Conservation (phyloP, 1,284 basidiomycete species). For the Fomitopsis pinicola region DNA sequence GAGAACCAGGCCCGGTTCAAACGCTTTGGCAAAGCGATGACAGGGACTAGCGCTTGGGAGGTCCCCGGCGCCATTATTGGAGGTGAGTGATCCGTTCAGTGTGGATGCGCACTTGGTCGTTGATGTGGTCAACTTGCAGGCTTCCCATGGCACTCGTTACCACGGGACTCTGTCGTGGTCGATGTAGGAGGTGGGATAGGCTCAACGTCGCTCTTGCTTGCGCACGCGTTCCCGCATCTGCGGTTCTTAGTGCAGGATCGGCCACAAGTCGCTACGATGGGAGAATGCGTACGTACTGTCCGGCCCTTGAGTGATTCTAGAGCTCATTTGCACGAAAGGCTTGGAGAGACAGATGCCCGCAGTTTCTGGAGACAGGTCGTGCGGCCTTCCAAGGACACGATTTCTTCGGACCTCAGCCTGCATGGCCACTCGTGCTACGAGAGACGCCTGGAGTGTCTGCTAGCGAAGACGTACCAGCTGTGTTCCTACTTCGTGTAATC, state of each 20-base stretch:
- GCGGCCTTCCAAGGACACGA: constrained; percentile 68
- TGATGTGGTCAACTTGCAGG: constrained; percentile 32
- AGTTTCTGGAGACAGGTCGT: constrained; percentile 52
- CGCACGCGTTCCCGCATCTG: constrained; percentile 47
- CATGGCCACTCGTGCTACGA: constrained; percentile 12
- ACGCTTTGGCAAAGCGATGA: constrained; percentile 70
- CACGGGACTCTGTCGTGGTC: constrained; percentile 47
- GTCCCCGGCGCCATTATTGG: constrained; percentile 27
- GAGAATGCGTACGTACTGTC: constrained; percentile 38
- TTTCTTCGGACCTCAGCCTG: constrained; percentile 64
- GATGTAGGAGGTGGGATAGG: constrained; percentile 78
- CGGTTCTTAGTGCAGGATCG: constrained; percentile 70
- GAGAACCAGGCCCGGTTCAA: constrained; percentile 40
- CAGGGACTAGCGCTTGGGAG: constrained; percentile 63
- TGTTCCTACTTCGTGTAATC: constrained; percentile 66
- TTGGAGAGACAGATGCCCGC: constrained; percentile 59
- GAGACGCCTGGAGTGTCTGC: not conserved
- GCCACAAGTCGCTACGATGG: constrained; percentile 57
- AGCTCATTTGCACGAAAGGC: constrained; percentile 28
- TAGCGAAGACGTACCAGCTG: constrained; percentile 33
- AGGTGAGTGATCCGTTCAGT: constrained; percentile 33
- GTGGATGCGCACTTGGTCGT: not conserved
- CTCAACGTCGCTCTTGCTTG: constrained; percentile 64
- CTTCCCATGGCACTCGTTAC: constrained; percentile 60
- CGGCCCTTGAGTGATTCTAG: not conserved